Conservation (phyloP, 2,329 filamentous ascomycete species). For the Elsinoe arachidis region DNA sequence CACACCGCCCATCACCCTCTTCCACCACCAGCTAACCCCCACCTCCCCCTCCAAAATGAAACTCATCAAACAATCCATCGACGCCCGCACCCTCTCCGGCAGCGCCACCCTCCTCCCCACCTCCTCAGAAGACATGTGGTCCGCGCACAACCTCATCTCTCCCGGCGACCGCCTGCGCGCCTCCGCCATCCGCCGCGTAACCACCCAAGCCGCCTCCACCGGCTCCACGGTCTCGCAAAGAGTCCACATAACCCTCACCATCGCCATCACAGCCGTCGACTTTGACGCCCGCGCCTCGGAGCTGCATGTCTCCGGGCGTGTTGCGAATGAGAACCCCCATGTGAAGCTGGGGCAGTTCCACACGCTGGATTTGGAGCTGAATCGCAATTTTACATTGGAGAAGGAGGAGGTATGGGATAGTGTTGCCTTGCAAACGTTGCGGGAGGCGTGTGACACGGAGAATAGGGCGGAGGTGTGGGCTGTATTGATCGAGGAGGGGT, state of each 20-base stretch:
- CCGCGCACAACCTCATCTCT: conserved; percentile 65
- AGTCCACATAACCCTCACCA: conserved; percentile 56
- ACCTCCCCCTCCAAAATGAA: conserved; percentile 43
- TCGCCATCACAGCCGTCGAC: conserved; percentile 57
- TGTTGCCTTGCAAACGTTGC: conserved; percentile 67
- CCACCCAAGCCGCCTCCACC: conserved; percentile 48
- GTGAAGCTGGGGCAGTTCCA: conserved; percentile 61
- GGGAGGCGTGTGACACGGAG: conserved; percentile 69
- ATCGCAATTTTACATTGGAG: conserved; percentile 78
- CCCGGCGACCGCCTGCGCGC: conserved; percentile 56
- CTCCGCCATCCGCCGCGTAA: conserved; percentile 57
- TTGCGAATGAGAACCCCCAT: conserved; percentile 57
- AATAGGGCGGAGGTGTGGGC: conserved; percentile 77
- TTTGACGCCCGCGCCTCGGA: conserved; percentile 61
- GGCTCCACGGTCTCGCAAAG: conserved; percentile 56
- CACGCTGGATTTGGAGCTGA: conserved; percentile 74
- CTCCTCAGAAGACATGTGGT: conserved; percentile 74
- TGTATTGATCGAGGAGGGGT: conserved; percentile 85
- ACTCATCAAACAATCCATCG: conserved; percentile 58
- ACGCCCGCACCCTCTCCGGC: conserved; percentile 54
- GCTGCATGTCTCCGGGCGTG: conserved; percentile 59
- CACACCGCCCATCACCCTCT: not conserved
- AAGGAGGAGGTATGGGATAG: conserved; percentile 86
- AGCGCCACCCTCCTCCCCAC: conserved; percentile 59
- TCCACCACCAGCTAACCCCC: not conserved